A percentile compares a stretch with the other conserved stretches of the same genome.
These are phyloP conservation scores for Crucihimalaya himalaica DNA, from an alignment of 345 rosid species.

Conservation along the genomic window DNA sequence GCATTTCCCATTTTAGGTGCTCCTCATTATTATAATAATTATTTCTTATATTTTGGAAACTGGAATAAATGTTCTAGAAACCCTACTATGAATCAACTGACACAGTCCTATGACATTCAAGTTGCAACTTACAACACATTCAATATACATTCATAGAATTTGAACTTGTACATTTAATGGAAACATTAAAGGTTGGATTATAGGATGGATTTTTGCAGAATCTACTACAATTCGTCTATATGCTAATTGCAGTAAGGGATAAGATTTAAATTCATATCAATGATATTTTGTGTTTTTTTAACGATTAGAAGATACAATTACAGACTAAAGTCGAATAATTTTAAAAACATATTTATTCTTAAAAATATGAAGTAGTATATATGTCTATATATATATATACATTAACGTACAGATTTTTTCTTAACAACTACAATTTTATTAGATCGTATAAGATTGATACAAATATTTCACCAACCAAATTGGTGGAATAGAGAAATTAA, in stretches of 20 bases:
- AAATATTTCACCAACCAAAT: too few species aligned
- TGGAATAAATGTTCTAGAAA: conserved; percentile 2
- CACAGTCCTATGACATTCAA: conserved; percentile 6
- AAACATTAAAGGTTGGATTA: not conserved
- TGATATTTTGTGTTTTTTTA: not conserved
- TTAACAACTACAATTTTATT: too few species aligned
- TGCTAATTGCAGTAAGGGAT: not conserved
- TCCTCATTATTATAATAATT: not conserved
- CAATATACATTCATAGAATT: conserved; percentile 7
- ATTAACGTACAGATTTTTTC: too few species aligned
- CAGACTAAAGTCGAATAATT: not conserved
- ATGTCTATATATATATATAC: too few species aligned
- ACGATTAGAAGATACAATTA: not conserved
- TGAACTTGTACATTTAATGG: conserved; percentile 22
- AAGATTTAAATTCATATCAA: not conserved
- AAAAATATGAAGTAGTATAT: too few species aligned
- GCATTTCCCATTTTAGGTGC: conserved; percentile 11
- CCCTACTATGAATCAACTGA: not conserved
- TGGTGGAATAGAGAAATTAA: too few species aligned
- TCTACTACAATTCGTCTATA: not conserved
- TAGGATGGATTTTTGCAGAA: not conserved
- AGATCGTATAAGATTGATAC: too few species aligned
- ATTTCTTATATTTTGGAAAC: not conserved
- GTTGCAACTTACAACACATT: conserved; percentile 6
- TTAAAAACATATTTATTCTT: not conserved